Percentiles rank a stretch among this genome's conserved stretches.
Evolutionary conservation across 495 filamentous ascomycete species (phyloP).

Genomic region (Amniculicola lignicola): DNA sequence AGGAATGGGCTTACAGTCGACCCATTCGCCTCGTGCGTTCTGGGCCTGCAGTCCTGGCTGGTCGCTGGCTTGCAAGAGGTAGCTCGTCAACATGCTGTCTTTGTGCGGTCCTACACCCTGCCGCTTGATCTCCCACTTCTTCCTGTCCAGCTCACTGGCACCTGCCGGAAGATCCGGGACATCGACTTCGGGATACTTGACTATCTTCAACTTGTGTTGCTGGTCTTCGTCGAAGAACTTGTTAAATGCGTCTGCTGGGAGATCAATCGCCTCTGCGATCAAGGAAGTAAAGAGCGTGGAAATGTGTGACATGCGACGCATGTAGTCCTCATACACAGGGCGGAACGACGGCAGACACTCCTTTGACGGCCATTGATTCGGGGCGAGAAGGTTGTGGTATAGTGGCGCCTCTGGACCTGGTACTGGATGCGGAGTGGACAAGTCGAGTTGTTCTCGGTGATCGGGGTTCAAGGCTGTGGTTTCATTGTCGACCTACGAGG

Average conservation of each 20-base stretch:
- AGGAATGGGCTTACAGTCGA: slow-evolving; percentile 63
- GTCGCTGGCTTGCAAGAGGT: slow-evolving; percentile 78
- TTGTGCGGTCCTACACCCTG: slow-evolving; percentile 93
- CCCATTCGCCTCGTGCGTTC: slow-evolving; percentile 78
- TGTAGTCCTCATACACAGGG: slow-evolving; percentile 66
- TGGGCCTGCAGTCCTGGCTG: slow-evolving; percentile 86
- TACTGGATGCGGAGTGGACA: slow-evolving; percentile 70
- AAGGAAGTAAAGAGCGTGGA: slow-evolving; percentile 75
- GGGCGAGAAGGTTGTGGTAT: slow-evolving; percentile 77
- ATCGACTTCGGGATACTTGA: slow-evolving; percentile 74
- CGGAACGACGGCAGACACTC: slow-evolving; percentile 68
- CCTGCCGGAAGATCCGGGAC: slow-evolving; percentile 42
- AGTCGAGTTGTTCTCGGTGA: slow-evolving; percentile 87
- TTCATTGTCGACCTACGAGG: slow-evolving; percentile 42
- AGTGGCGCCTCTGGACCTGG: slow-evolving; percentile 62
- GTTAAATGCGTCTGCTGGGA: slow-evolving; percentile 69
- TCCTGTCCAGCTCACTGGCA: slow-evolving; percentile 26
- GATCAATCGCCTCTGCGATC: slow-evolving; percentile 81
- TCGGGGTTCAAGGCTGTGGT: slow-evolving; percentile 48
- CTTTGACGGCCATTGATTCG: slow-evolving; percentile 86
- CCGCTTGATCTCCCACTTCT: slow-evolving; percentile 49
- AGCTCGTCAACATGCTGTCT: slow-evolving; percentile 83
- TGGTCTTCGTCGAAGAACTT: slow-evolving; percentile 77
- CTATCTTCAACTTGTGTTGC: slow-evolving; percentile 89
- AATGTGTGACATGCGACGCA: slow-evolving; percentile 66